These are phyloP conservation scores for Blastomyces emzantsi DNA, from an alignment of 2,329 filamentous ascomycete species.

Conservation along the genomic window DNA sequence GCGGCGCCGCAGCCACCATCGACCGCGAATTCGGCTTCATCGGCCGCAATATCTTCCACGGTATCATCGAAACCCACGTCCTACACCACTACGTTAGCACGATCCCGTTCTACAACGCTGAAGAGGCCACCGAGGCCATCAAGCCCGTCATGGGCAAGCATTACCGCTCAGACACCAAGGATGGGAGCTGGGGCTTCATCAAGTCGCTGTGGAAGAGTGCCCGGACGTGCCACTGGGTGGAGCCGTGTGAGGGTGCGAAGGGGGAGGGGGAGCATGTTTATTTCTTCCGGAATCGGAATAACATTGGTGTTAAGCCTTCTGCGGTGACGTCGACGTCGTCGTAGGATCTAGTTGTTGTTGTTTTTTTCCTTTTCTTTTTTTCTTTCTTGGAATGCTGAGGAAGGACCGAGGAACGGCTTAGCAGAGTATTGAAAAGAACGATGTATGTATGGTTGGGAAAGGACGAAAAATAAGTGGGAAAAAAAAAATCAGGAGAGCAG, in stretches of 20 bases:
- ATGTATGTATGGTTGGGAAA: not conserved
- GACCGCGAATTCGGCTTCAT: slow-evolving; percentile 97
- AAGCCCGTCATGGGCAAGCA: slow-evolving; percentile 90
- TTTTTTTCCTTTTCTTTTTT: not conserved
- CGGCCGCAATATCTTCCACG: slow-evolving; percentile 81
- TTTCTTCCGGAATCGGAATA: slow-evolving; percentile 94
- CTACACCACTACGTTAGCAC: slow-evolving; percentile 95
- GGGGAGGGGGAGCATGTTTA: slow-evolving; percentile 76
- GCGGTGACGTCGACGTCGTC: not conserved
- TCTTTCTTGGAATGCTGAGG: not conserved
- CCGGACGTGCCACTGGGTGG: slow-evolving; percentile 93
- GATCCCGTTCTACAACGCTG: slow-evolving; percentile 94
- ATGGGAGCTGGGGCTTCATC: slow-evolving; percentile 73
- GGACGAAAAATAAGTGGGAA: not conserved
- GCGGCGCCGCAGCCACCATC: slow-evolving; percentile 89
- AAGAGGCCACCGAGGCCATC: slow-evolving; percentile 90
- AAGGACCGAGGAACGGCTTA: not conserved
- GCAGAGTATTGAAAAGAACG: not conserved
- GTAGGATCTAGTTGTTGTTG: not conserved
- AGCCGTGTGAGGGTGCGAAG: slow-evolving; percentile 72
- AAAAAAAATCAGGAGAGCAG: not conserved
- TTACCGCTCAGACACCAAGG: slow-evolving; percentile 76
- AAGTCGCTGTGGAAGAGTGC: slow-evolving; percentile 70
- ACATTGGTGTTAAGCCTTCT: slow-evolving; percentile 48
- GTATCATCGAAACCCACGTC: slow-evolving; percentile 95